Conservation (phyloP, 2,329 filamentous ascomycete species). For the Claviceps humidiphila region DNA sequence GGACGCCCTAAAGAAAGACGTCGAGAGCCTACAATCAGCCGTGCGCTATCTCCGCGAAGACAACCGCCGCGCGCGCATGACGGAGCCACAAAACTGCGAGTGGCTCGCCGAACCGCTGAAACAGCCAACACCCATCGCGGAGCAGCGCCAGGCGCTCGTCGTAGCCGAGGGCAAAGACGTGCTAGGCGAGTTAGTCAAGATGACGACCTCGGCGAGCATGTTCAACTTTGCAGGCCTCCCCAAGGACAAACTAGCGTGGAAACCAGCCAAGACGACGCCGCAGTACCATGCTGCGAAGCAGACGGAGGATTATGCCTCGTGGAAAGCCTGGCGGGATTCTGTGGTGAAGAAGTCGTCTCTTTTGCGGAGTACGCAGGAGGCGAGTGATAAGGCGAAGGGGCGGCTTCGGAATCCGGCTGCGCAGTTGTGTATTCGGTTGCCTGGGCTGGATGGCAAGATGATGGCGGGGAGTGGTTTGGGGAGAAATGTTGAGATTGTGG, state of each 20-base stretch:
- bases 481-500: slow-evolving; percentile 34
- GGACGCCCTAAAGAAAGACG: slow-evolving; percentile 56
- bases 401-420: slow-evolving; percentile 25
- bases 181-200: slow-evolving; percentile 49
- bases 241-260: slow-evolving; percentile 51
- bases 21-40: slow-evolving; percentile 49
- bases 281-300: slow-evolving; percentile 54
- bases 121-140: slow-evolving; percentile 28
- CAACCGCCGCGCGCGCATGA: slow-evolving; percentile 46
- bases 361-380: slow-evolving; percentile 11
- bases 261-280: slow-evolving; percentile 48
- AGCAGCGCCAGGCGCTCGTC: slow-evolving; percentile 38
- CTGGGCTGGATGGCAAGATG: slow-evolving; percentile 31
- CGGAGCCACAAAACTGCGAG: slow-evolving; percentile 40
- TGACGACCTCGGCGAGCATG: slow-evolving; percentile 41
- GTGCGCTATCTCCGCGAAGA: slow-evolving; percentile 57
- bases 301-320: slow-evolving; percentile 50
- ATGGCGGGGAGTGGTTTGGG: slow-evolving; percentile 19
- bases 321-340: slow-evolving; percentile 43
- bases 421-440: slow-evolving; percentile 37
- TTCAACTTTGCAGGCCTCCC: slow-evolving; percentile 47
- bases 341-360: slow-evolving; percentile 41
- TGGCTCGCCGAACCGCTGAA: slow-evolving; percentile 51
- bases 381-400: slow-evolving; percentile 8
- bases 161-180: slow-evolving; percentile 49